Percentiles rank a stretch among this genome's conserved stretches.
Conservation (phyloP, 805 yeast genomes). For the Yamadazyma endophytica region DNA sequence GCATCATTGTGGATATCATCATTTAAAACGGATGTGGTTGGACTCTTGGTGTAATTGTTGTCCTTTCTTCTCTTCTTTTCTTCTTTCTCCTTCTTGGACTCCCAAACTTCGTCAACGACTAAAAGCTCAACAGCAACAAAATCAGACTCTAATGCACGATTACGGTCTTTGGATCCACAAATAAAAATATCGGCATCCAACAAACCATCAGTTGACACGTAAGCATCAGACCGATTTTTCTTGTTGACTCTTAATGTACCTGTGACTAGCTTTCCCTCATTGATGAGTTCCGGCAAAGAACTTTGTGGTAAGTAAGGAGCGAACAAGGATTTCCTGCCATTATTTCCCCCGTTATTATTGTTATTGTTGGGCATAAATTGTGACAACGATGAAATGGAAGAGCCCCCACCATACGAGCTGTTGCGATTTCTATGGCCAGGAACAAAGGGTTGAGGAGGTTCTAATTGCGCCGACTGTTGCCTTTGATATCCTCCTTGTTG, state of each 20-base stretch:
- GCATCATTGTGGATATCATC: constrained; percentile 83
- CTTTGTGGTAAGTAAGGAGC: constrained; percentile 96
- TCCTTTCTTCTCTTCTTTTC: constrained; percentile 92
- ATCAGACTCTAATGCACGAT: constrained; percentile 96
- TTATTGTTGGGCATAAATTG: constrained; percentile 29
- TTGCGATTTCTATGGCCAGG: constrained; percentile 78
- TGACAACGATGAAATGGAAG: constrained; percentile 49
- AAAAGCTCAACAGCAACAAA: constrained; percentile 92
- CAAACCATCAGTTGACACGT: constrained; percentile 94
- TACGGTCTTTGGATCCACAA: constrained; percentile 97
- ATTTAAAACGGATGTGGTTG: constrained; percentile 36
- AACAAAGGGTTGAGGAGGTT: constrained; percentile 46
- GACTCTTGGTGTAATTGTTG: constrained; percentile 36
- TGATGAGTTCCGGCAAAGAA: constrained; percentile 80
- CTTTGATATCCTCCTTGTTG: constrained; percentile 21
- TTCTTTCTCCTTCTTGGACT: constrained; percentile 91
- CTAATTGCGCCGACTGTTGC: constrained; percentile 21
- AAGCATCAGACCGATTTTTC: constrained; percentile 95
- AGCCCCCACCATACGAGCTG: constrained; percentile 55
- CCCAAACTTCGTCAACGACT: constrained; percentile 98
- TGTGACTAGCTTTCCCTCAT: constrained; percentile 87
- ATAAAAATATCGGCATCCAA: constrained; percentile 95
- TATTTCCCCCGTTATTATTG: constrained; percentile 29
- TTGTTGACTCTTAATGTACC: constrained; percentile 93
- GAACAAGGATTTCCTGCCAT: constrained; percentile 73